Conservation (phyloP, 768 basidiomycete species). For the Suillus bovinus region DNA sequence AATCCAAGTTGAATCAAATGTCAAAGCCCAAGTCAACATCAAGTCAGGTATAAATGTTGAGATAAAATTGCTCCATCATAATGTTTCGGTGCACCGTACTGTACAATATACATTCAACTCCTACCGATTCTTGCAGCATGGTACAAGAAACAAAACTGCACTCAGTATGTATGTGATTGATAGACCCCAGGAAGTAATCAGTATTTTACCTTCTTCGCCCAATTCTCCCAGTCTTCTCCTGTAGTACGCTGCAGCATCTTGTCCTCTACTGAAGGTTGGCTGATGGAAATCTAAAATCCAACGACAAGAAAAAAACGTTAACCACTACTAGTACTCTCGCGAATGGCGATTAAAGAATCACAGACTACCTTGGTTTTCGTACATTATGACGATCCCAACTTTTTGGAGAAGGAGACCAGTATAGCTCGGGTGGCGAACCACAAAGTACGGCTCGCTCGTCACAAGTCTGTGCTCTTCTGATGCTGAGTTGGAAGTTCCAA, state of each 20-base stretch:
- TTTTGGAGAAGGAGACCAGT: constrained; percentile 16
- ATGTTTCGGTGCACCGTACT: background rate
- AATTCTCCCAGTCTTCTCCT: no score
- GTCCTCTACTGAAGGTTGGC: background rate
- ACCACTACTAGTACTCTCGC: constrained; percentile 11
- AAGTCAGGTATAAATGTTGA: background rate
- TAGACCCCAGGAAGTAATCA: background rate
- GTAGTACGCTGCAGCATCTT: background rate
- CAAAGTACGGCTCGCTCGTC: constrained; percentile 28
- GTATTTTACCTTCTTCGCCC: background rate
- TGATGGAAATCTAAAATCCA: background rate
- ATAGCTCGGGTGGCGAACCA: constrained; percentile 33
- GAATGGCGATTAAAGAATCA: constrained; percentile 5
- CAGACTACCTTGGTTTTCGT: constrained; percentile 10
- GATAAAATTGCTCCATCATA: background rate
- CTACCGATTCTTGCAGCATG: no score
- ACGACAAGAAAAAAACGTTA: no score
- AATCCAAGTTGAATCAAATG: no score
- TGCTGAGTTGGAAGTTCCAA: constrained; percentile 30
- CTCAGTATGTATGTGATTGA: background rate
- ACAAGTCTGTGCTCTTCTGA: constrained; percentile 27
- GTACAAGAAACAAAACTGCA: background rate
- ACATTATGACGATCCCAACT: constrained; percentile 8
- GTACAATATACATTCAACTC: background rate
- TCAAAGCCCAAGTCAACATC: background rate